phyloP scores from a whole-genome alignment of 257 asterid genomes.

The Solanum paucissectum region DNA sequence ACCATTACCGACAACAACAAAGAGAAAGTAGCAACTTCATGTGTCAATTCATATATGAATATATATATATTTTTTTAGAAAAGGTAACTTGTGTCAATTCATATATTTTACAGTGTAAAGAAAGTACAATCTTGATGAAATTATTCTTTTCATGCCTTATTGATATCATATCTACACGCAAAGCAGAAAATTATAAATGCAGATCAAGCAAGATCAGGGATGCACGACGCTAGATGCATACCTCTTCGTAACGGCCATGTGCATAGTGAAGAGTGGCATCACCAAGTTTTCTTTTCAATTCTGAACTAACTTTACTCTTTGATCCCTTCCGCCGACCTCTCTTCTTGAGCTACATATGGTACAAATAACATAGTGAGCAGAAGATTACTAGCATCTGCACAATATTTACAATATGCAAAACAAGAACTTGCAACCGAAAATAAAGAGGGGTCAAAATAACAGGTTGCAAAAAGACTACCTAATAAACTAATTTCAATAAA shows the following conservation, averaged over 20 bases:
- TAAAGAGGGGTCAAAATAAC: neutral
- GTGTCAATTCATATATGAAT: neutral
- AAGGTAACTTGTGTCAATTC: neutral
- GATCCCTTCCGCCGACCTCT: conserved; percentile 70
- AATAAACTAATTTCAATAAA: neutral
- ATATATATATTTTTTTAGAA: neutral
- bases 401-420: neutral
- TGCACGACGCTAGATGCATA: conserved; percentile 7
- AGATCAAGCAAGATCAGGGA: neutral
- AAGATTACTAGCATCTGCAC: neutral
- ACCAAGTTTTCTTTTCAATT: conserved; percentile 62
- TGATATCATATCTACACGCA: neutral
- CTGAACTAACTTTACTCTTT: conserved; percentile 41
- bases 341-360: conserved; percentile 27
- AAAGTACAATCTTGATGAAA: neutral
- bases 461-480: neutral
- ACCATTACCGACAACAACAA: neutral
- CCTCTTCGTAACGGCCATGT: conserved; percentile 61
- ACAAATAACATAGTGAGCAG: neutral
- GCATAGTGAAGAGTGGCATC: conserved; percentile 74
- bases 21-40: neutral
- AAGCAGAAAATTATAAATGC: neutral
- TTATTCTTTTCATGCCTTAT: neutral
- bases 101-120: neutral
- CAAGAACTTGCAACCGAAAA: neutral